Base-by-base conservation (phyloP, 768 basidiomycete genomes). In the Tephrocybe rancida region DNA sequence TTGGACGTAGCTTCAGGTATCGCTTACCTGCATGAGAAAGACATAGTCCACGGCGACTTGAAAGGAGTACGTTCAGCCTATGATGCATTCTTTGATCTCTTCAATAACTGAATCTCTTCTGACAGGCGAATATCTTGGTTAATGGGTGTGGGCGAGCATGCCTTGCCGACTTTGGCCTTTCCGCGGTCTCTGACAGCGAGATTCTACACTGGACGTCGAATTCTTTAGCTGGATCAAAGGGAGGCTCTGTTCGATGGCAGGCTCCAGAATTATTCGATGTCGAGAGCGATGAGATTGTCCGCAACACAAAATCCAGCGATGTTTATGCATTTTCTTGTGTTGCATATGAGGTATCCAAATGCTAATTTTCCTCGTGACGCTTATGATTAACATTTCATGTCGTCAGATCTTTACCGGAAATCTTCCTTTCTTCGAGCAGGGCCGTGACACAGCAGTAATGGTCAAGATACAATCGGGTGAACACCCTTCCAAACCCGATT, bases 41-140 rank as follows among this genome's bases (percentile, higher is more conserved):
- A 65, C 7, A 67, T 80, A 24, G 65, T 78, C 13, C 80, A 78
- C 45, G 77, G 78, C 0, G 78, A 81, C 44, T 64, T 80, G 19
- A 76, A 75, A 54, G 77, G 73, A 18, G 77, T 77, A 46, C 43
- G 64, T 62, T 35, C 19, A 6, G 16, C 8, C 16, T 35, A 4
- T 24, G 19, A n/a, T 30, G 9, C 26, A 35, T 30, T 9, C 29
- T 37, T 37, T 37, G 35, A 37, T n/a, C n/a, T n/a, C n/a, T n/a
- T n/a, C n/a, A n/a, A n/a, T n/a, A n/a, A n/a, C n/a, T n/a, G n/a
- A n/a, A n/a, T n/a, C n/a, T 30, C 21, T 13, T 14, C 18, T 16
- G 18, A 22, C 24, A 69, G 65, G 56, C 57, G 8, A 69, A 67
- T 38, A 60, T 69, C 19, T 56, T 70, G 2, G 53, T 68, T 19